phyloP scores from a whole-genome alignment of 2,329 filamentous ascomycete genomes.

The Penicillium sclerotigenum region DNA sequence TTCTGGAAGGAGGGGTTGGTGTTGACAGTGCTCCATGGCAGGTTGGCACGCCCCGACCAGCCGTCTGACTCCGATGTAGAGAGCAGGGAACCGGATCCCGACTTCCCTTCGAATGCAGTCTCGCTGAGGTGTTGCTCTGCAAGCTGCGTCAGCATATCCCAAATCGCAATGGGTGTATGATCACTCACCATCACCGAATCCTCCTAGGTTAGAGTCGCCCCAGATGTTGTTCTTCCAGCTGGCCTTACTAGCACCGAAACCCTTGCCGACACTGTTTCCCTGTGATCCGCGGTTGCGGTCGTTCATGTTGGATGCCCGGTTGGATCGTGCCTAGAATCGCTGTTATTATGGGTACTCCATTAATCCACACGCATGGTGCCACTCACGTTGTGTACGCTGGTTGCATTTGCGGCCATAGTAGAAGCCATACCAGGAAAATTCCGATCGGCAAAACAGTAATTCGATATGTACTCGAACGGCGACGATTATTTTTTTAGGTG shows the following conservation, averaged over 20 bases:
- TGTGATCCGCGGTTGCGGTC: conserved; percentile 39
- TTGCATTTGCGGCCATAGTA: conserved; percentile 37
- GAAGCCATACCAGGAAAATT: conserved; percentile 32
- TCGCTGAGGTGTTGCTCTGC: conserved; percentile 31
- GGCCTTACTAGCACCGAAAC: conserved; percentile 45
- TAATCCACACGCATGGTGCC: background rate
- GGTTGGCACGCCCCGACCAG: conserved; percentile 53
- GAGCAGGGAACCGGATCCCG: conserved; percentile 67
- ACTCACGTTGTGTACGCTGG: conserved; percentile 40
- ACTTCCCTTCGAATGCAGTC: conserved; percentile 52
- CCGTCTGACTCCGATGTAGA: conserved; percentile 66
- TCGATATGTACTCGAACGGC: conserved; percentile 28
- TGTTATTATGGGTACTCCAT: conserved; percentile 12
- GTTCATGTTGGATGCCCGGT: conserved; percentile 41
- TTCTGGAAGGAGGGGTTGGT: conserved; percentile 30
- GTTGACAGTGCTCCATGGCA: conserved; percentile 59
- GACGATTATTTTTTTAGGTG: conserved; percentile 21
- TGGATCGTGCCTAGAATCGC: conserved; percentile 29
- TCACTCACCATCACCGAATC: conserved; percentile 43
- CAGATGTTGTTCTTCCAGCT: conserved; percentile 53
- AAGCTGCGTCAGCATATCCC: background rate
- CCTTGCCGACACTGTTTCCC: conserved; percentile 39
- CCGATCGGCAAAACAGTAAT: conserved; percentile 15
- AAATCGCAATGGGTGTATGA: background rate
- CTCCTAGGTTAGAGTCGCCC: conserved; percentile 48